Evolutionary conservation across 129 eudicot genomes (phyloP).

Genomic region (Arctium lappa): DNA sequence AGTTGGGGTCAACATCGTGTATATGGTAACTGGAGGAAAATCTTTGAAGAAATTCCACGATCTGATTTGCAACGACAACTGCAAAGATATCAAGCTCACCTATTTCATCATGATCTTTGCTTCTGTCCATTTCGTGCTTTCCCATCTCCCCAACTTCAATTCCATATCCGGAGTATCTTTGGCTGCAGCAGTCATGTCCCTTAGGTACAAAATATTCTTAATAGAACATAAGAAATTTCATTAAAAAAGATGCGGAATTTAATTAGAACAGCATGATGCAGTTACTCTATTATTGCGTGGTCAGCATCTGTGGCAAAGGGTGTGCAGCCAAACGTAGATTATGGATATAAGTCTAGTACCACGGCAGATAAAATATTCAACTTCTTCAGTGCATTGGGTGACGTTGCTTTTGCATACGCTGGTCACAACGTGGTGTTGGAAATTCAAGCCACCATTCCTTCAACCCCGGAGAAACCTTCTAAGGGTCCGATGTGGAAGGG

Average conservation of each 20-base stretch:
- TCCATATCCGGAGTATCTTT: conserved; percentile 31
- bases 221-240: neutral
- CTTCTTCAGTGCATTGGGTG: conserved; percentile 56
- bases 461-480: conserved; percentile 31
- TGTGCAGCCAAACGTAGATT: conserved; percentile 45
- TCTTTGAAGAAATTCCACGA: conserved; percentile 25
- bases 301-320: conserved; percentile 37
- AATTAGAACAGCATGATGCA: conserved; percentile 23
- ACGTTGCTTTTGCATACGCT: conserved; percentile 62
- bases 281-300: conserved; percentile 64
- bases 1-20: conserved; percentile 34
- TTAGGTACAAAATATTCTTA: conserved; percentile 22
- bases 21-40: conserved; percentile 35
- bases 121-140: conserved; percentile 36
- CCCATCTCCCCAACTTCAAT: conserved; percentile 33
- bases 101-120: conserved; percentile 53
- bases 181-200: conserved; percentile 34
- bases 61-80: conserved; percentile 15
- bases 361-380: conserved; percentile 38
- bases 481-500: conserved; percentile 41
- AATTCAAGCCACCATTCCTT: conserved; percentile 33
- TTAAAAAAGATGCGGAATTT: neutral
- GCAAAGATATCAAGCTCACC: conserved; percentile 26
- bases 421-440: conserved; percentile 56
- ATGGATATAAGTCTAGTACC: conserved; percentile 27